A percentile compares a stretch with the other conserved stretches of the same genome.
These are phyloP conservation scores for Plantago lanceolata DNA, from an alignment of 305 asterid genomes.

Conservation along the genomic window DNA sequence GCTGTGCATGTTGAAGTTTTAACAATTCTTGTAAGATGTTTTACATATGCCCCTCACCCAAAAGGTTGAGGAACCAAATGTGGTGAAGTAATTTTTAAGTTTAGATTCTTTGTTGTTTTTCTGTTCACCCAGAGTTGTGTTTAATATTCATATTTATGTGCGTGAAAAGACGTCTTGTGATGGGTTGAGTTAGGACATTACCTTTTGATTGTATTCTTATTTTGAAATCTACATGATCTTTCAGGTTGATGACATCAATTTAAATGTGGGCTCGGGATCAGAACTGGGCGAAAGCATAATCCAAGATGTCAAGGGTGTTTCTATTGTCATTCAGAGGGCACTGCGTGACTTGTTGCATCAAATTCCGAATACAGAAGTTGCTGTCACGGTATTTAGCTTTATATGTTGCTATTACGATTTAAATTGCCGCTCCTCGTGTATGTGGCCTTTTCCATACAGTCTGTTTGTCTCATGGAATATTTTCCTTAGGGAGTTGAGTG, in stretches of 20 bases:
- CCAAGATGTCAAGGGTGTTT: constrained; percentile 78
- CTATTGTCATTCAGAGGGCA: constrained; percentile 64
- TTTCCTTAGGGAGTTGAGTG: constrained; percentile 11
- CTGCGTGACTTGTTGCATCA: constrained; percentile 83
- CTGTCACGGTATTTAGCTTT: constrained; percentile 51
- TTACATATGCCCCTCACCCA: not conserved
- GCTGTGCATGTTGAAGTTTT: constrained; percentile 79
- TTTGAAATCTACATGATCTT: constrained; percentile 16
- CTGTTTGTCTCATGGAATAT: not conserved
- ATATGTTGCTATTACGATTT: constrained; percentile 6
- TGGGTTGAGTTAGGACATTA: constrained; percentile 1
- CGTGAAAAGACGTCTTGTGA: not conserved
- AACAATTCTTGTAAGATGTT: constrained; percentile 62
- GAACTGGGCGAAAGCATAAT: constrained; percentile 85
- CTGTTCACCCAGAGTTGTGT: too few species aligned
- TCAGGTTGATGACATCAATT: constrained; percentile 92
- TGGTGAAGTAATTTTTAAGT: too few species aligned
- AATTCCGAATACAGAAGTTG: constrained; percentile 69
- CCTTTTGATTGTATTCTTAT: constrained; percentile 11
- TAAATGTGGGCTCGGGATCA: constrained; percentile 76
- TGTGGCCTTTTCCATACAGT: not conserved
- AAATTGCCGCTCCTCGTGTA: constrained; percentile 15
- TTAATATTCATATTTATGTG: too few species aligned
- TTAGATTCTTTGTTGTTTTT: not conserved
- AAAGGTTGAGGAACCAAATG: too few species aligned